A percentile compares a stretch with the other conserved stretches of the same genome.
Conservation (phyloP, 352 stramenopile genomes). For the Phytophthora constricta region DNA sequence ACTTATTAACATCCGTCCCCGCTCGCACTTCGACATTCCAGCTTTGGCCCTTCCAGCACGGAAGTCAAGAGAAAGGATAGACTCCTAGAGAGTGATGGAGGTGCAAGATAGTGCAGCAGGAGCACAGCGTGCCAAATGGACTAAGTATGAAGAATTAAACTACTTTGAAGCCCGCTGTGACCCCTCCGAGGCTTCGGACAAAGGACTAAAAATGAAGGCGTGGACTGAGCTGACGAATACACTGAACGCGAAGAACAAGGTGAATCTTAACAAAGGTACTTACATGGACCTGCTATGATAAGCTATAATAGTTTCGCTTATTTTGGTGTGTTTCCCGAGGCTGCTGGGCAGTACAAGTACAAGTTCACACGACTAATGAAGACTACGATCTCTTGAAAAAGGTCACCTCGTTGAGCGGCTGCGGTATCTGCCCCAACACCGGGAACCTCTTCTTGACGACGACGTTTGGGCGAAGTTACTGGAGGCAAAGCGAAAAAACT, state of each 20-base stretch:
- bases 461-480: neutral
- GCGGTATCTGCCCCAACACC: neutral
- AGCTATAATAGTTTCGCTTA: neutral
- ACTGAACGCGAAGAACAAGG: neutral
- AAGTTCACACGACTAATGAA: neutral
- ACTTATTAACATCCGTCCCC: too few relatives aligned
- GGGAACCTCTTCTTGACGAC: neutral
- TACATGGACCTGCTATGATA: neutral
- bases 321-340: neutral
- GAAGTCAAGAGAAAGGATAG: too few relatives aligned
- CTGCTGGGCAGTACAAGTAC: neutral
- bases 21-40: too few relatives aligned
- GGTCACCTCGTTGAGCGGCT: neutral
- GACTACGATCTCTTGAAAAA: neutral
- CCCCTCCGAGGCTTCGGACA: neutral
- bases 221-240: neutral
- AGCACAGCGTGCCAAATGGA: too few relatives aligned
- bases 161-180: neutral
- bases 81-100: too few relatives aligned
- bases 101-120: too few relatives aligned
- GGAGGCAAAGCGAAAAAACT: neutral
- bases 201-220: neutral
- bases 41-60: too few relatives aligned
- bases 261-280: neutral
- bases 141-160: too few relatives aligned